These are phyloP conservation scores for Dalbergia cochinchinensis DNA, from an alignment of 306 rosid genomes.

Conservation along the genomic window DNA sequence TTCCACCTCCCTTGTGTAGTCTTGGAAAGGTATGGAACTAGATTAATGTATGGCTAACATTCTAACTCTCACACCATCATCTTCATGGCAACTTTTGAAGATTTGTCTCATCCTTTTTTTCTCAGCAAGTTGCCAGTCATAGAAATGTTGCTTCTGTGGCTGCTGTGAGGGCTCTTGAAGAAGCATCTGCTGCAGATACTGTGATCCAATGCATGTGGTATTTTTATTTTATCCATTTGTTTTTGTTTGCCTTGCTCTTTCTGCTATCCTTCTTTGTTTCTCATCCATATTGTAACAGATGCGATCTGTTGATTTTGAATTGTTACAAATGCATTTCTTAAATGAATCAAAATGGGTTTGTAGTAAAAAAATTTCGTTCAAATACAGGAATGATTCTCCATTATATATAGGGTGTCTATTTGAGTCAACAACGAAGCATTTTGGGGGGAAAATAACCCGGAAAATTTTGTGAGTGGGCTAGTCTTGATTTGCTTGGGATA, in stretches of 20 bases:
- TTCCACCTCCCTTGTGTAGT: slow-evolving; percentile 56
- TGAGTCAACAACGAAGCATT: slow-evolving; percentile 5
- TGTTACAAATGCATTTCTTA: background rate
- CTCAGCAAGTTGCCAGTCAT: slow-evolving; percentile 62
- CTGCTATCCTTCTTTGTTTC: slow-evolving; percentile 1
- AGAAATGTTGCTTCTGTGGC: slow-evolving; percentile 61
- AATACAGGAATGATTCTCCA: background rate
- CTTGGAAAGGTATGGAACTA: slow-evolving; percentile 67
- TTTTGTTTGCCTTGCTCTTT: background rate
- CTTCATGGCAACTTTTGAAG: background rate
- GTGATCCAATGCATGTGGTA: slow-evolving; percentile 78
- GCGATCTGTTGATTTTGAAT: slow-evolving; percentile 1
- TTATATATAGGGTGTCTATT: background rate
- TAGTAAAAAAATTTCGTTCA: background rate
- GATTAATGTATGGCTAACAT: background rate
- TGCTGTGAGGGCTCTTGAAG: slow-evolving; percentile 69
- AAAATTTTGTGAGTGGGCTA: background rate
- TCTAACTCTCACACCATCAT: slow-evolving; percentile 1
- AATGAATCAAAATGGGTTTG: background rate
- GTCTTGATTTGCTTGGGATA: background rate
- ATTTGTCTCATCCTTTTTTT: slow-evolving; percentile 31
- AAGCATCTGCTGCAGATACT: slow-evolving; percentile 67
- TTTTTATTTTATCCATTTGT: background rate
- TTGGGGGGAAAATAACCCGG: background rate
- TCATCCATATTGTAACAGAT: background rate